Evolutionary conservation across 2,329 filamentous ascomycete species (phyloP), one percentile per base, ranked within the genome.

Genomic region (Cadophora malorum): DNA sequence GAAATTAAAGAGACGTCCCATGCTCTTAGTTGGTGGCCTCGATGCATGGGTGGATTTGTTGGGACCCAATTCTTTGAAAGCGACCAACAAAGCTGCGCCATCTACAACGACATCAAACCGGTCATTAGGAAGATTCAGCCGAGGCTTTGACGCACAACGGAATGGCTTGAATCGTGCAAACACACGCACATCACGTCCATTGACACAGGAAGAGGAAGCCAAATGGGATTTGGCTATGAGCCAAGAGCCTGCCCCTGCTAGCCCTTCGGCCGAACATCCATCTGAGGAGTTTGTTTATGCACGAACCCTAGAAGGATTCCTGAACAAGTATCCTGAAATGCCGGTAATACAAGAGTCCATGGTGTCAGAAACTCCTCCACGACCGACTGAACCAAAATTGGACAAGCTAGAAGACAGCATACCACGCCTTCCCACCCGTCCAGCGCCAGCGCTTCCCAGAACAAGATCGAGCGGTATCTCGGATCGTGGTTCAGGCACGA

Each of bases 31-130:
- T 63, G 96, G 96, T 21, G 96, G 96, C 0, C 79, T 99, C 12
- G 88, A 94, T 73, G 92, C 93, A 4, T 99, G 96, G 96, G 81
- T 89, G 21, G 90, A 96, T 74, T 80, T 96, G n/a, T 84, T 97
- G 74, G 95, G 96, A 61, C 56, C 75, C 63, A 72, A 70, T 53
- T 74, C 75, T 7, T 69, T 91, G 60, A 82, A 83, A 59, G 28
- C 52, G 6, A 53, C 45, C 19, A 21, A 23, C 8, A 53, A 28
- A 14, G 58, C 60, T 38, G 84, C 83, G 25, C 87, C 87, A 28
- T 81, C 49, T 45, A 31, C 66, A 35, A 25, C 66, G 21, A 33
- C 23, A 9, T 4, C 38, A 33, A 45, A 6, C 21, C 23, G 31
- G n/a, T 35, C 58, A 14, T 8, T 66, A 31, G 55, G 63, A 19